These are phyloP conservation scores for Trypanosoma congolense DNA, from an alignment of 208 protist genomes.

Conservation along the genomic window DNA sequence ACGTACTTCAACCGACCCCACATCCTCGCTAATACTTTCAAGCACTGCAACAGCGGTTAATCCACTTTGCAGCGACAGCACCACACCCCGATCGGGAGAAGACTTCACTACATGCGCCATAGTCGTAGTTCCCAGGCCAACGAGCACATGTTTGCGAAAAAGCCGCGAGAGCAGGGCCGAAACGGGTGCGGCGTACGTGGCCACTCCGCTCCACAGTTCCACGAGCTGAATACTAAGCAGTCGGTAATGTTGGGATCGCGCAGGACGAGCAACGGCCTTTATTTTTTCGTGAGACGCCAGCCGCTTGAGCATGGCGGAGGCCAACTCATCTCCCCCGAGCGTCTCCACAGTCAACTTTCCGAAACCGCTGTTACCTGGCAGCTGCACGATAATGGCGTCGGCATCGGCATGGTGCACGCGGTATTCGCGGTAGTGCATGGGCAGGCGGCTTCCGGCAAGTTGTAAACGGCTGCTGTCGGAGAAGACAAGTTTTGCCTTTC, in stretches of 20 bases:
- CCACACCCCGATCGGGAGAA: constrained; percentile 41
- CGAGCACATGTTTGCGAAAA: constrained; percentile 75
- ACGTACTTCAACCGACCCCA: constrained; percentile 54
- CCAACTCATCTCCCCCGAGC: constrained; percentile 67
- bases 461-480: neutral
- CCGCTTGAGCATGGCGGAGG: constrained; percentile 55
- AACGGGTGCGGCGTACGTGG: constrained; percentile 46
- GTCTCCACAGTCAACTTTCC: constrained; percentile 62
- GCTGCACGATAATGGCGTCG: constrained; percentile 73
- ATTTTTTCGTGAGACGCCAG: constrained; percentile 53
- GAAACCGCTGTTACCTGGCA: constrained; percentile 67
- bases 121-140: constrained; percentile 73
- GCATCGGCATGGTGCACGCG: constrained; percentile 72
- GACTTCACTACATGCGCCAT: constrained; percentile 49
- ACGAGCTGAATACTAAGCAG: constrained; percentile 52
- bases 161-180: constrained; percentile 46
- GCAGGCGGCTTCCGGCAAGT: neutral
- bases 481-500: neutral
- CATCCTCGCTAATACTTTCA: constrained; percentile 31
- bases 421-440: constrained; percentile 53
- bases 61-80: constrained; percentile 48
- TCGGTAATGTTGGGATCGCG: constrained; percentile 67
- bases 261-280: constrained; percentile 33
- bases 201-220: constrained; percentile 54
- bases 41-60: constrained; percentile 64